Evolutionary conservation across 1,284 basidiomycete species (phyloP), one percentile per base, ranked within the genome.

Genomic region (Rhodotorula sp.): DNA sequence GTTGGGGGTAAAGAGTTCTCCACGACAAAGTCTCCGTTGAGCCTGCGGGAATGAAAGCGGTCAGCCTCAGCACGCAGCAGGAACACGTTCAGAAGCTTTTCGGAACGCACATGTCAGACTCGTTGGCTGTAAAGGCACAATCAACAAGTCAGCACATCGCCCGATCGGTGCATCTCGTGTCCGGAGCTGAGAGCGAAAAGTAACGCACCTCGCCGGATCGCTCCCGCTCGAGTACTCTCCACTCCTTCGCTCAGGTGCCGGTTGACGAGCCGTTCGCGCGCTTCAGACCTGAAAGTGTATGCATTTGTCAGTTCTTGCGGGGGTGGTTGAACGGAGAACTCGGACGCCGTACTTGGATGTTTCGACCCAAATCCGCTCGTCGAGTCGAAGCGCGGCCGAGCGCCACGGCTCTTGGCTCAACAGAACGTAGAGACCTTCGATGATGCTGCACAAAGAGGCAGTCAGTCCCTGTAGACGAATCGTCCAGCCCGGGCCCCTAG

Each of bases 301-400:
- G 29, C 18, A 48, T 48, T 18, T 6, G 53, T 54, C 26, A 18
- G 12, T 29, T 14, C n/a, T n/a, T 48, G 18, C 46, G 18, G 1
- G 46, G 8, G 7, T 6, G 46, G n/a, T n/a, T 48, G 6, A 24
- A 48, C 6, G 12, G 20, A 48, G 46, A 24, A 48, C 8, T 7
- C 1, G 20, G 7, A 22, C 20, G 46, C 24, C 53, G 29, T 26
- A 54, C 53, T 17, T 29, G n/a, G 53, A 17, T 17, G 53, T 54
- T 18, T 54, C 53, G 53, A 54, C 53, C 53, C 53, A 54, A 29
- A 54, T 54, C n/a, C 53, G 53, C 53, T 54, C 53, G 53, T 54
- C 53, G 53, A 54, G 53, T 29, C 53, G 53, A 18, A 14, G n/a
- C 14, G 53, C 53, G 17, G 53, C 53, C 8, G 53, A 26, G n/a